Evolutionary conservation across 2,329 filamentous ascomycete genomes (phyloP).

Genomic region (Colletotrichum destructivum): DNA sequence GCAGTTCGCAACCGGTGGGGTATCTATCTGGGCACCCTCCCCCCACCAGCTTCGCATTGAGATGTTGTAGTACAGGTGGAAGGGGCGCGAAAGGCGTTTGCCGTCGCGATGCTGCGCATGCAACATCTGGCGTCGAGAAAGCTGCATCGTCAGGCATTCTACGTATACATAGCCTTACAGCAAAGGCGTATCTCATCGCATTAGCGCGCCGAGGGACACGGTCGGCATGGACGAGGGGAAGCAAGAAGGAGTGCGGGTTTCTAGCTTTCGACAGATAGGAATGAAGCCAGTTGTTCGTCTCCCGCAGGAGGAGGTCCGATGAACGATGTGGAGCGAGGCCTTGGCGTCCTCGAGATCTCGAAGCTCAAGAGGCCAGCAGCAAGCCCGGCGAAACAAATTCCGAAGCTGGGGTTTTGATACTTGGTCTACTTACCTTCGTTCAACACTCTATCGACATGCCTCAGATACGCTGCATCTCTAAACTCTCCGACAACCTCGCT

Average conservation of each 20-base stretch:
- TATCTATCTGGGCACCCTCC: neutral
- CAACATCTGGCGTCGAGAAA: no score
- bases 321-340: neutral
- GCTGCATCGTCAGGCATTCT: neutral
- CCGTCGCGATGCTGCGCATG: no score
- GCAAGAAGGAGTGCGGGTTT: neutral
- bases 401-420: no score
- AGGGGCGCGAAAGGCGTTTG: neutral
- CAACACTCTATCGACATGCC: constrained; percentile 23
- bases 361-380: no score
- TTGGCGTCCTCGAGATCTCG: neutral
- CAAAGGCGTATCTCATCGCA: neutral
- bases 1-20: neutral
- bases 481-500: neutral
- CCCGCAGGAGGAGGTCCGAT: neutral
- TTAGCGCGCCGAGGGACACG: neutral
- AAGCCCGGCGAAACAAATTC: no score
- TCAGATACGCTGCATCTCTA: constrained; percentile 1
- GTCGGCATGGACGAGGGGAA: no score
- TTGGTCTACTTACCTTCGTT: neutral
- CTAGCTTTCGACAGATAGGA: constrained; percentile 2
- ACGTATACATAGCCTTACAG: neutral
- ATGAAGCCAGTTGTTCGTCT: neutral
- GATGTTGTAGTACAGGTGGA: neutral
- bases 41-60: neutral